Percentiles rank a stretch among this genome's conserved stretches.
phyloP scores from a whole-genome alignment of 371 early-diverging fungal genomes.

The Mucor plumbeus region DNA sequence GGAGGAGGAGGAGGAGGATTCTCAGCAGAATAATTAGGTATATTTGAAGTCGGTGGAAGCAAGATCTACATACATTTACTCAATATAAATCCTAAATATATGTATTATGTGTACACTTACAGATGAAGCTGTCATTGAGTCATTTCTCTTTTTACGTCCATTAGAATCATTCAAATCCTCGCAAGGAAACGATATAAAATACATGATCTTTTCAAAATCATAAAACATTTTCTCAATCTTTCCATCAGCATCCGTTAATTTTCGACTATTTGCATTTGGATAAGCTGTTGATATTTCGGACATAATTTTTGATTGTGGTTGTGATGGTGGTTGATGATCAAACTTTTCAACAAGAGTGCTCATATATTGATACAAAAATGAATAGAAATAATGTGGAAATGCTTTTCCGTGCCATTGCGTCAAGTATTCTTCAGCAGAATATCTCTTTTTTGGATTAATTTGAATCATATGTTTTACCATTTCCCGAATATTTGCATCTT shows the following conservation, averaged over 20 bases:
- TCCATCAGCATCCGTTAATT: conserved; percentile 71
- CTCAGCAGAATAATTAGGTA: conserved; percentile 42
- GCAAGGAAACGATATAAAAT: conserved; percentile 48
- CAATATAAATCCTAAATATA: not conserved
- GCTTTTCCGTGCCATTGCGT: conserved; percentile 76
- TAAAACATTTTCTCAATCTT: conserved; percentile 77
- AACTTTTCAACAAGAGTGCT: conserved; percentile 66
- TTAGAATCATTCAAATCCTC: conserved; percentile 16
- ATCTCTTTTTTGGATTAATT: conserved; percentile 75
- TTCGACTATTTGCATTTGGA: conserved; percentile 29
- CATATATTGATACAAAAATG: conserved; percentile 82
- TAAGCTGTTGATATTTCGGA: conserved; percentile 34
- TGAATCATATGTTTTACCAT: conserved; percentile 88
- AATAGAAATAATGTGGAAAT: conserved; percentile 79
- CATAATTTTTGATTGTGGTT: conserved; percentile 25
- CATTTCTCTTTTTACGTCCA: conserved; percentile 17
- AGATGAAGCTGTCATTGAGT: conserved; percentile 44
- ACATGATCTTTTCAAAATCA: conserved; percentile 78
- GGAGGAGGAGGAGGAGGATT: not conserved
- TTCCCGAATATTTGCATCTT: conserved; percentile 75
- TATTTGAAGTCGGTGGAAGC: conserved; percentile 48
- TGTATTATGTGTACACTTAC: conserved; percentile 23
- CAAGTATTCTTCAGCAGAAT: conserved; percentile 75
- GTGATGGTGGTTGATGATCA: conserved; percentile 16
- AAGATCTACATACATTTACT: conserved; percentile 30